Base-by-base conservation (phyloP, 768 basidiomycete genomes). In the Termitomyces sp. region DNA sequence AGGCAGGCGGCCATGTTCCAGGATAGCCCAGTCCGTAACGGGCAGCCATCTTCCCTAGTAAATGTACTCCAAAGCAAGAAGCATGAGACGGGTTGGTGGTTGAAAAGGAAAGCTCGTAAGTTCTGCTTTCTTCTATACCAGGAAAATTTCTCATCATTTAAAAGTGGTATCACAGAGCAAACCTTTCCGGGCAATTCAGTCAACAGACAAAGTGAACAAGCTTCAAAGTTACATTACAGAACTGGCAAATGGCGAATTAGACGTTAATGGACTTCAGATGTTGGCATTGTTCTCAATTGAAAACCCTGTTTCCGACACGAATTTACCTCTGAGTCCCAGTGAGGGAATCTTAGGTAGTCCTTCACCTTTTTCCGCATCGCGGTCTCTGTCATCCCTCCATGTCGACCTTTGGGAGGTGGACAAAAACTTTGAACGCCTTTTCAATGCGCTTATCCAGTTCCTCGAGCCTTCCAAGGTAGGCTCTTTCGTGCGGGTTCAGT, bases 51-150 rank as follows among this genome's bases (percentile, higher is more conserved):
- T n/a, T 81, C 84, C 18, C 71, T 94, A 65, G 72, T 92, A 64
- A 85, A 90, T 62, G 84, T 86, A 22, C 70, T 90, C 48, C 83
- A 86, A 59, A 85, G 81, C 54, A 77, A 80, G 61, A 85, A 78
- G 59, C 83, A 86, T 64, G 86, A 90, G 65, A 85, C 83, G 22
- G 83, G 83, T 7, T 95, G 93, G 93, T 94, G 93, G 92, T 68
- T 84, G 60, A 91, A 89, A 68, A 79, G 88, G 62, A 85, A 83
- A 68, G 75, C 80, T 43, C 70, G 92, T 94, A 67, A 69, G 84
- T 82, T 32, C 6, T 42, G 52, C 49, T 58, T 5, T 16, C 47
- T 45, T 18, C 9, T 38, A 16, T 9, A 51, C 35, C 54, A 14
- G 33, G 6, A 24, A 35, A 28, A 38, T 43, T 53, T 4, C 26